Evolutionary conservation across 2,329 filamentous ascomycete species (phyloP).

Genomic region (Alternaria brassicae): DNA sequence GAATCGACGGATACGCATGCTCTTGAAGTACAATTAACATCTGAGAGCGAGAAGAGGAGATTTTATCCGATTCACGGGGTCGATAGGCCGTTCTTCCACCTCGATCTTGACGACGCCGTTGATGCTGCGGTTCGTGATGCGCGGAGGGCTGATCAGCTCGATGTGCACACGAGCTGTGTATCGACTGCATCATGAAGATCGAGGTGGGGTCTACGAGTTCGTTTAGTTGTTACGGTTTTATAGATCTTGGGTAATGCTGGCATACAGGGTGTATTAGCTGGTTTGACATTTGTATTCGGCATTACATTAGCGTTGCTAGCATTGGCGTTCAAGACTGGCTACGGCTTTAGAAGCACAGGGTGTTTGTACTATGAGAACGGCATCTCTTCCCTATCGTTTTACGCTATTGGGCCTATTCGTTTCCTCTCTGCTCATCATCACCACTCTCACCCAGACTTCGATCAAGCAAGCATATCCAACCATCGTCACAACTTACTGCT

Average conservation of each 20-base stretch:
- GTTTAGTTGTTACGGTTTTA: background rate
- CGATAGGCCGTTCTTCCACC: conserved; percentile 40
- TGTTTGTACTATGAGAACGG: background rate
- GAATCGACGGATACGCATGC: background rate
- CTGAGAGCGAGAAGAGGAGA: background rate
- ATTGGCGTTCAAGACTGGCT: background rate
- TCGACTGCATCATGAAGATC: background rate
- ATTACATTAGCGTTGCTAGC: background rate
- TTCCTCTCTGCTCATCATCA: background rate
- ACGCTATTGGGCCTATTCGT: background rate
- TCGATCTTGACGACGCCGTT: conserved; percentile 41
- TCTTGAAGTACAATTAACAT: background rate
- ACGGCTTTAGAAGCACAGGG: background rate
- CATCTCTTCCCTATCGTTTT: background rate
- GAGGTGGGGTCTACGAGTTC: background rate
- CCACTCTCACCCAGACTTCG: background rate
- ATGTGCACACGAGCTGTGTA: background rate
- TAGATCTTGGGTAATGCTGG: background rate
- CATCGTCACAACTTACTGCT: too few species aligned
- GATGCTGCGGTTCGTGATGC: conserved; percentile 36
- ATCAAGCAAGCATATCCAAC: too few species aligned
- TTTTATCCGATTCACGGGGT: conserved; percentile 27
- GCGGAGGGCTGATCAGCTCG: conserved; percentile 21
- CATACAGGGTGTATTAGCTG: background rate
- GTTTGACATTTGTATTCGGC: background rate